Base-by-base conservation (phyloP, 441 rosid genomes). In the Rhodomyrtus psidioides region DNA sequence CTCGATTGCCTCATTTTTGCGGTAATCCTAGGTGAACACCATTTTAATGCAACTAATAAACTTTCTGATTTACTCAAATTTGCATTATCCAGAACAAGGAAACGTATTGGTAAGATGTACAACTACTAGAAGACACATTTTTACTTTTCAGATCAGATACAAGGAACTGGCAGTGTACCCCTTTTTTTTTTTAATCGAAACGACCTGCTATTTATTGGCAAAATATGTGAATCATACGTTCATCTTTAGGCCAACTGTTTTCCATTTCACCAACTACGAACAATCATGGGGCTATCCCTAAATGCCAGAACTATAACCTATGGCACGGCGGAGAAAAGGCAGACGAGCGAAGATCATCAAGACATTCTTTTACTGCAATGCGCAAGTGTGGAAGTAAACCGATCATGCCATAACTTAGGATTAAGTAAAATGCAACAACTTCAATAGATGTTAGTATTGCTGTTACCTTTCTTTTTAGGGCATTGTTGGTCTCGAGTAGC, bases 401-500 rank as follows among this genome's bases (percentile, higher is more conserved):
- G n/a, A 34, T 39, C 15, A n/a, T 39, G 26, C 79, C 49, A 0
- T 10, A 65, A 65, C 76, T 65, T 34, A 65, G 76, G 26, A 24
- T 6, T 26, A 26, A 82, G 44, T 53, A 54, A 23, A 82, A 51
- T 54, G 46, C 6, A 28, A 82, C 14, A 27, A 28, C n/a, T 53
- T 27, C 58, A 82, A 6, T 16, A 82, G 79, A 70, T 19, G 79
- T 55, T 53, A 55, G 27, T 55, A 55, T 65, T 26, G 51, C 19
- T 23, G 46, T 53, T 86, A 91, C 95, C 95, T 92, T 92, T 79
- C 85, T 91, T 83, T 85, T 91, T 74, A 94, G 89, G 85, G 83
- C 85, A 75, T 88, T 88, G 87, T 94, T 92, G 86, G 93, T 90
- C 87, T 93, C 93, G 81, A 90, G 85, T 56, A 93, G 87, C 88